phyloP scores from a whole-genome alignment of 2,329 filamentous ascomycete species.

The Alternaria alternata region DNA sequence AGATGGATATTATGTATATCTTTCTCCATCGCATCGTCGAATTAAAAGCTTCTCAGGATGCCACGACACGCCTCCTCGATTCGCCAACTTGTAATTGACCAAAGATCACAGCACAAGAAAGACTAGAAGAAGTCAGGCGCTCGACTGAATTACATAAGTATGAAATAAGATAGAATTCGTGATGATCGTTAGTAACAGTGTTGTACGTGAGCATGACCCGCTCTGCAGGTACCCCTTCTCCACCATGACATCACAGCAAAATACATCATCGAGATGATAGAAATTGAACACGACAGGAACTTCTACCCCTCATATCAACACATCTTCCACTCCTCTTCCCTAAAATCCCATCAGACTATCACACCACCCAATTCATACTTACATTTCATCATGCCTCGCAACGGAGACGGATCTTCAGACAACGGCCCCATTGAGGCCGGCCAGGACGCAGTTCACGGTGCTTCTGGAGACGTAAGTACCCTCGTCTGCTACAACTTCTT shows the following conservation, averaged over 20 bases:
- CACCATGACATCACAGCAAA: slow-evolving; percentile 17
- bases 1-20: not conserved
- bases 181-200: not conserved
- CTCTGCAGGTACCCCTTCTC: slow-evolving; percentile 5
- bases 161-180: not conserved
- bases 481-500: not conserved
- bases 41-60: not conserved
- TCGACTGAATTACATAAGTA: not conserved
- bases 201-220: not conserved
- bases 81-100: not conserved
- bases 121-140: not conserved
- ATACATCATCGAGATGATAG: slow-evolving; percentile 11
- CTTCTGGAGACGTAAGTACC: slow-evolving; percentile 42
- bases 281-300: not conserved
- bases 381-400: slow-evolving; percentile 49
- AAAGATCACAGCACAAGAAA: not conserved
- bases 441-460: slow-evolving; percentile 48
- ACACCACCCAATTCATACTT: not conserved
- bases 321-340: not conserved
- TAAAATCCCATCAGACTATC: not conserved
- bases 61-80: not conserved
- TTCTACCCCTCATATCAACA: not conserved
- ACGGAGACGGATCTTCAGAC: slow-evolving; percentile 52
- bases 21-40: not conserved
- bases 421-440: slow-evolving; percentile 50